A percentile compares a stretch with the other conserved stretches of the same genome.
Evolutionary conservation across 202 grass and related monocot genomes (phyloP).

Genomic region (Tripidium arundinaceum): DNA sequence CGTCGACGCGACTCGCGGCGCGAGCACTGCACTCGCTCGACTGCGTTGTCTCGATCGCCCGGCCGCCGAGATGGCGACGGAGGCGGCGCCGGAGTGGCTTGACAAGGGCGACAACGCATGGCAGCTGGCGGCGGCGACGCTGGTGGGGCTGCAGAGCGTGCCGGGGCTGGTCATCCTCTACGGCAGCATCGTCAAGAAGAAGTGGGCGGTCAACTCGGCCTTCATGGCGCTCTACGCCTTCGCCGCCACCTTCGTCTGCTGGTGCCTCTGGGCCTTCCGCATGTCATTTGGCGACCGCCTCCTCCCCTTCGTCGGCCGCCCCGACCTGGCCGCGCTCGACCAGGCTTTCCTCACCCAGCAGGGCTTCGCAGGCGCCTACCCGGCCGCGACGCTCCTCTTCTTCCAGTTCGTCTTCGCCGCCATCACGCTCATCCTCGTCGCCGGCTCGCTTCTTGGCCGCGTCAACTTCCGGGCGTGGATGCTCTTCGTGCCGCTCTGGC

Average conservation of each 20-base stretch:
- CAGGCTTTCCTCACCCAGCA: conserved; percentile 39
- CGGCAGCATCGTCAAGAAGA: conserved; percentile 76
- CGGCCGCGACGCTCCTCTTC: conserved; percentile 63
- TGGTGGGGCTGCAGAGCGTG: conserved; percentile 71
- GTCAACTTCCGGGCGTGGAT: too few relatives aligned
- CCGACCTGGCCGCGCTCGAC: conserved; percentile 44
- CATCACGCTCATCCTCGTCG: conserved; percentile 74
- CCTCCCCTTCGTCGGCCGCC: conserved; percentile 54
- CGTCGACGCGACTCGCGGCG: background rate
- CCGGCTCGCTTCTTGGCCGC: too few relatives aligned
- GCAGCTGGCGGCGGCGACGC: conserved; percentile 66
- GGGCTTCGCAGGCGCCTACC: conserved; percentile 66
- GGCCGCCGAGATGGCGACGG: conserved; percentile 41
- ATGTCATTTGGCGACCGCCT: conserved; percentile 73
- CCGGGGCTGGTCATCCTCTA: conserved; percentile 71
- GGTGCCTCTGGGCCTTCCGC: conserved; percentile 67
- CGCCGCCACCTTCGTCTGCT: conserved; percentile 56
- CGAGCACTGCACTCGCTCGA: background rate
- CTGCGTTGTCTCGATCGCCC: background rate
- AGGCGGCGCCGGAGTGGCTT: conserved; percentile 58
- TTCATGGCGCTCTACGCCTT: conserved; percentile 87
- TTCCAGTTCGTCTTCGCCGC: conserved; percentile 85
- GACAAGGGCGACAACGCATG: conserved; percentile 72
- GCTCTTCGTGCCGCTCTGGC: too few relatives aligned
- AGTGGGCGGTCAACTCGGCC: conserved; percentile 78